Evolutionary conservation across 768 basidiomycete genomes (phyloP).

Genomic region (Mycena amicta): DNA sequence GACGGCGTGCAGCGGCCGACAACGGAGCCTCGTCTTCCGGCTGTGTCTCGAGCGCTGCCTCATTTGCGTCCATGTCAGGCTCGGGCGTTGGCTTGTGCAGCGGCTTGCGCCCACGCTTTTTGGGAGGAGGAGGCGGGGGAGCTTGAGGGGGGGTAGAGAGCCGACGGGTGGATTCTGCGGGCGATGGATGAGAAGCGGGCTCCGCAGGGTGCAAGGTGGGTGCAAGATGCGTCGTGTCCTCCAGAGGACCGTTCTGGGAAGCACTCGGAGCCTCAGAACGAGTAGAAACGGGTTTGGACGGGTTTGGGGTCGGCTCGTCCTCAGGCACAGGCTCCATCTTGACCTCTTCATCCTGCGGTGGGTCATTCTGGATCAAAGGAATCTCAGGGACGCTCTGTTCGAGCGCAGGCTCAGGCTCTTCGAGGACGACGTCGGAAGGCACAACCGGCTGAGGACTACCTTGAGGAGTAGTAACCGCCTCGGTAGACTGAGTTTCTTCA

Average conservation of each 20-base stretch:
- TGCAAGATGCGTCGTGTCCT: too few species aligned
- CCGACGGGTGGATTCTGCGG: conserved; percentile 42
- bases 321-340: not conserved
- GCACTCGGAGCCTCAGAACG: too few species aligned
- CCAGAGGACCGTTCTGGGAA: too few species aligned
- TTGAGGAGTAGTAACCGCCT: not conserved
- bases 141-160: conserved; percentile 38
- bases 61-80: conserved; percentile 33
- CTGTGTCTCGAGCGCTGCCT: conserved; percentile 13
- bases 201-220: too few species aligned
- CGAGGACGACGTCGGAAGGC: not conserved
- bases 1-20: conserved; percentile 14
- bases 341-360: not conserved
- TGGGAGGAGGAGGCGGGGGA: conserved; percentile 31
- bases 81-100: conserved; percentile 25
- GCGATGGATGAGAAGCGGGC: too few species aligned
- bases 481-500: not conserved
- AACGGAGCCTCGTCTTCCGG: conserved; percentile 18
- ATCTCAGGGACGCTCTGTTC: not conserved
- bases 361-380: not conserved
- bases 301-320: too few species aligned
- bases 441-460: not conserved
- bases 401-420: not conserved
- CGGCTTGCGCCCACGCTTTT: conserved; percentile 28
- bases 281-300: too few species aligned